Base-by-base conservation (phyloP, 2,329 filamentous ascomycete genomes). In the Trichoderma koningiopsis region DNA sequence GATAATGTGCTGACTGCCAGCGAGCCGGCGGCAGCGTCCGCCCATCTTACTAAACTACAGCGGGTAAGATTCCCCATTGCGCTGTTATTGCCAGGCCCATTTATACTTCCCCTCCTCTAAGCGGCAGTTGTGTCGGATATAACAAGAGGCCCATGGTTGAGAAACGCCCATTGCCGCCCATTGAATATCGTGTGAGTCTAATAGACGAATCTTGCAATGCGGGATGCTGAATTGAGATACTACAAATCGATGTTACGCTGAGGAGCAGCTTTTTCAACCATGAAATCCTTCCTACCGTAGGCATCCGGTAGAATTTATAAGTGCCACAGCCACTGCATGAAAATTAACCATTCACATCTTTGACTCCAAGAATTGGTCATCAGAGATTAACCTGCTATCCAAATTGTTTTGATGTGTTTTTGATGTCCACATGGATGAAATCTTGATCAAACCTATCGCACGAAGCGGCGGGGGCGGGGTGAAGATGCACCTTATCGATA, bases 1-100 rank as follows among this genome's bases (percentile, higher is more conserved):
- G 53, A 66, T 66, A 66, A 49, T n/a, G 53, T 49, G 63, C 63
- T 66, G 63, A 66, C 29, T 35, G 16, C 24, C 40, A n/a, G 11
- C 22, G 22, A 22, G 22, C 11, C 29, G 13, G 43, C 37, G 27
- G 37, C 53, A 35, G 19, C 53, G 35, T 22, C 58, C 58, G 58
- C 27, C 8, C 29, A 53, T n/a, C 27, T 14, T 57, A 24, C 62
- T 65, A 64, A 55, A 49, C 31, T 64, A 4, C 22, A 53, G 29
- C 22, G 2, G 47, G 60, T 5, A 37, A 53, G 7, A 64, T 40
- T 55, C 19, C 22, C 61, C 31, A 37, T 49, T 49, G 47, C 47
- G 47, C 47, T 49, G 19, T 49, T 49, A 49, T 49, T 24, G 47
- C 47, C 47, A 49, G n/a, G 47, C 47, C 47, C 47, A 22, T n/a